phyloP scores from a whole-genome alignment of 306 rosid genomes.

The Vigna mungo region DNA sequence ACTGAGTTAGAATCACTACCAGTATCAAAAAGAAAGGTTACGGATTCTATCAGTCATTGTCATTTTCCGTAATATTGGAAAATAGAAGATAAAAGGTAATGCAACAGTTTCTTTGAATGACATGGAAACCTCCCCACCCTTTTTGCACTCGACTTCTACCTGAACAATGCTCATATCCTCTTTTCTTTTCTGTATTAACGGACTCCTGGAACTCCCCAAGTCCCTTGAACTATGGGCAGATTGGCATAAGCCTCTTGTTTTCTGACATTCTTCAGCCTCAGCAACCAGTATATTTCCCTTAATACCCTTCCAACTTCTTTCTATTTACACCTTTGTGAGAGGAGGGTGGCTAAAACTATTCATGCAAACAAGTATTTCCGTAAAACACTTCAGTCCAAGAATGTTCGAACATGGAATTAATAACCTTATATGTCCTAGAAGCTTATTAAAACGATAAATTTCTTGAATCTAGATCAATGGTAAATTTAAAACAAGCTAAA shows the following conservation, averaged over 20 bases:
- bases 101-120: background rate
- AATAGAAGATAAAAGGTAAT: background rate
- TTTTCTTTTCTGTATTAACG: background rate
- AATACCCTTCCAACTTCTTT: background rate
- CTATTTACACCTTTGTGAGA: background rate
- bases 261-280: background rate
- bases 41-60: background rate
- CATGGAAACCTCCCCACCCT: background rate
- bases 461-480: slow-evolving; percentile 1
- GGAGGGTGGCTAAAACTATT: background rate
- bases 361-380: background rate
- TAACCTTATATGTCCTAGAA: background rate
- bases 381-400: background rate
- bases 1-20: background rate
- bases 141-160: background rate
- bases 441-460: slow-evolving; percentile 20
- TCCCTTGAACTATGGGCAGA: background rate
- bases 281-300: background rate
- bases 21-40: background rate
- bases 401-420: background rate
- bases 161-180: background rate
- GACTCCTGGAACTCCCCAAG: background rate
- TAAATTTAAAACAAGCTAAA: slow-evolving; percentile 15
- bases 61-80: background rate
- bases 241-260: background rate